phyloP scores from a whole-genome alignment of 2,329 filamentous ascomycete genomes.

The Akanthomyces dipterigenus region DNA sequence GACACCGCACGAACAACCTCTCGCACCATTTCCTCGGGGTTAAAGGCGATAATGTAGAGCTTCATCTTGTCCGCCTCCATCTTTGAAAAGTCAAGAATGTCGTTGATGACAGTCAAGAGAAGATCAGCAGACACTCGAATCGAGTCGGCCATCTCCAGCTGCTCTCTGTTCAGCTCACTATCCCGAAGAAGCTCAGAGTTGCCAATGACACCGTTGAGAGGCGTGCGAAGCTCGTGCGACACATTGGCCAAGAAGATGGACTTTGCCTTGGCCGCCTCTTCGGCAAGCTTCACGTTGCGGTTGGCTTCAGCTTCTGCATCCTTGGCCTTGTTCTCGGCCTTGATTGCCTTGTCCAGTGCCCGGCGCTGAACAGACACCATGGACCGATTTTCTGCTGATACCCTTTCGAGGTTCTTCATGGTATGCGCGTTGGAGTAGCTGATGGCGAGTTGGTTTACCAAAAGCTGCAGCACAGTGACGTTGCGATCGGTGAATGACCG shows the following conservation, averaged over 20 bases:
- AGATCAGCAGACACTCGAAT: constrained; percentile 82
- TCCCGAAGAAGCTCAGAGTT: constrained; percentile 80
- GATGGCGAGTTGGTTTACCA: constrained; percentile 73
- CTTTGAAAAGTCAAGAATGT: constrained; percentile 92
- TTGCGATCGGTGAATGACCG: constrained; percentile 73
- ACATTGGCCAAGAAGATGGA: constrained; percentile 76
- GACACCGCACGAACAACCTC: constrained; percentile 61
- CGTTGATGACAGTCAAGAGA: constrained; percentile 87
- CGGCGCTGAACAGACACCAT: constrained; percentile 74
- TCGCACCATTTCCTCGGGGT: constrained; percentile 59
- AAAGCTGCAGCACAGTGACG: constrained; percentile 57
- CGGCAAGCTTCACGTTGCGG: constrained; percentile 72
- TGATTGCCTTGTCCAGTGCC: constrained; percentile 63
- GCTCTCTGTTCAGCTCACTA: constrained; percentile 66
- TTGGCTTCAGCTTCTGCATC: constrained; percentile 69
- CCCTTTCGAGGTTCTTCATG: constrained; percentile 67
- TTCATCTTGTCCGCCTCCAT: constrained; percentile 86
- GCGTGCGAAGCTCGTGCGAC: constrained; percentile 73
- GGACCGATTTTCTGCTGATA: constrained; percentile 68
- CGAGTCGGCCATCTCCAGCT: constrained; percentile 80
- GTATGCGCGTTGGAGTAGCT: constrained; percentile 62
- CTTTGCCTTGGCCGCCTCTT: constrained; percentile 78
- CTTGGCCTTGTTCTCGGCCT: constrained; percentile 71
- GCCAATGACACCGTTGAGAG: constrained; percentile 81
- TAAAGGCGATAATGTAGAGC: constrained; percentile 65